Base-by-base conservation (phyloP, 148 eudicot species). In the Arctostaphylos glauca region DNA sequence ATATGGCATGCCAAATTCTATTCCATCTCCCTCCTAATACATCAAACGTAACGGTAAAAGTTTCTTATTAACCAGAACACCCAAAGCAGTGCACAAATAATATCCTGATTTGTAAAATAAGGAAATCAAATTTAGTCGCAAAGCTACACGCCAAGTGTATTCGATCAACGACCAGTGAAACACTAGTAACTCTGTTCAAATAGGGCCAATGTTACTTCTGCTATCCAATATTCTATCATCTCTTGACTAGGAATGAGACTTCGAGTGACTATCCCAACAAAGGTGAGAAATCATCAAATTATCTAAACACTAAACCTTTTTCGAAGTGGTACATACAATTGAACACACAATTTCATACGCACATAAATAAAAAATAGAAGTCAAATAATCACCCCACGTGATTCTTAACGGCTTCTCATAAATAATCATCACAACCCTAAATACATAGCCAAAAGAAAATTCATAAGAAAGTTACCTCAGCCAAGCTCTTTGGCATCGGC, bases 401-500 rank as follows among this genome's bases (percentile, higher is more conserved):
- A 6, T 47, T 79, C 47, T 56, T 15, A 62, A 47, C 47, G 81
- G 12, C 13, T 25, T 46, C 73, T 62, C 81, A 79, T 13, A 68
- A 78, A 78, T 9, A 16, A 77, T 7, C 6, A 53, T 74, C 47
- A 77, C 47, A 31, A 77, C 52, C 5, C 56, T 10, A 76, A 6
- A n/a, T 14, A 25, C 25, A 59, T 46, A 41, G 41, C 5, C 68
- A 31, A 44, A 50, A 8, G 31, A 9, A 80, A 80, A 41, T 16
- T 8, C 67, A 62, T 46, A 3, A 59, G 43, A 82, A 52, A 60
- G 71, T n/a, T 91, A 95, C 98, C 97, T 93, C 98, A 0, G 87
- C 94, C 87, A 92, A 71, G 83, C 78, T 87, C 83, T 78, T 95
- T 47, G 98, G 98, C 88, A 93, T 78, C 41, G 98, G 98, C 82